Conservation (phyloP, 805 yeast genomes). For the Candida chilensis region DNA sequence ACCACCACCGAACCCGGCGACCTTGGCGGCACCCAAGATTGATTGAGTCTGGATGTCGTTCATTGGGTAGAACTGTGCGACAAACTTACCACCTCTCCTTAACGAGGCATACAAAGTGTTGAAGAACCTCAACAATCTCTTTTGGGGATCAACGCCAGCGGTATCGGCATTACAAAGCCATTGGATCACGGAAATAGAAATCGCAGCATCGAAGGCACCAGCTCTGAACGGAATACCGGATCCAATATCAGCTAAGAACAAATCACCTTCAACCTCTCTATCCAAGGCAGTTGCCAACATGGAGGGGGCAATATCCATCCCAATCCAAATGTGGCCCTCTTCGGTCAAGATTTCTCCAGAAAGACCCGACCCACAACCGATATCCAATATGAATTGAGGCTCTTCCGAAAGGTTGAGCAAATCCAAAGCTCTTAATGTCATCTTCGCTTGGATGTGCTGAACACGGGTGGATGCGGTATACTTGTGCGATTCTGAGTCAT, state of each 20-base stretch:
- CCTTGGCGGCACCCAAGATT: slow-evolving; percentile 78
- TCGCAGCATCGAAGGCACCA: slow-evolving; percentile 95
- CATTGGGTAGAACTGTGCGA: slow-evolving; percentile 93
- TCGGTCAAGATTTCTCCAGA: slow-evolving; percentile 91
- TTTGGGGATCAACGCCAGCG: slow-evolving; percentile 71
- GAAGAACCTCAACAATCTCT: slow-evolving; percentile 74
- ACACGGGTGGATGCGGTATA: slow-evolving; percentile 93
- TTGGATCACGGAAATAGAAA: slow-evolving; percentile 90
- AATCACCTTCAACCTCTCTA: slow-evolving; percentile 88
- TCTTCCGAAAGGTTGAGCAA: slow-evolving; percentile 64
- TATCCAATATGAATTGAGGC: slow-evolving; percentile 70
- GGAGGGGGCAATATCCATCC: slow-evolving; percentile 92
- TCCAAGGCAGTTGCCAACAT: slow-evolving; percentile 94
- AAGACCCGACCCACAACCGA: slow-evolving; percentile 96
- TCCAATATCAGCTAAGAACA: slow-evolving; percentile 89
- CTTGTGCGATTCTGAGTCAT: slow-evolving; percentile 82
- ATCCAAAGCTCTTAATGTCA: slow-evolving; percentile 92
- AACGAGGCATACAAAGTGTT: slow-evolving; percentile 79
- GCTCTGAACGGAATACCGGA: slow-evolving; percentile 91
- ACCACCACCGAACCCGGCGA: slow-evolving; percentile 95
- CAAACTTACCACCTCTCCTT: slow-evolving; percentile 93
- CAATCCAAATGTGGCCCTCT: slow-evolving; percentile 92
- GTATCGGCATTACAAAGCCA: slow-evolving; percentile 98
- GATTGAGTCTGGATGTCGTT: slow-evolving; percentile 78
- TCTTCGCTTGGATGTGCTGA: slow-evolving; percentile 95